phyloP scores from a whole-genome alignment of 2,329 filamentous ascomycete genomes.

The Aureobasidium sp. region DNA sequence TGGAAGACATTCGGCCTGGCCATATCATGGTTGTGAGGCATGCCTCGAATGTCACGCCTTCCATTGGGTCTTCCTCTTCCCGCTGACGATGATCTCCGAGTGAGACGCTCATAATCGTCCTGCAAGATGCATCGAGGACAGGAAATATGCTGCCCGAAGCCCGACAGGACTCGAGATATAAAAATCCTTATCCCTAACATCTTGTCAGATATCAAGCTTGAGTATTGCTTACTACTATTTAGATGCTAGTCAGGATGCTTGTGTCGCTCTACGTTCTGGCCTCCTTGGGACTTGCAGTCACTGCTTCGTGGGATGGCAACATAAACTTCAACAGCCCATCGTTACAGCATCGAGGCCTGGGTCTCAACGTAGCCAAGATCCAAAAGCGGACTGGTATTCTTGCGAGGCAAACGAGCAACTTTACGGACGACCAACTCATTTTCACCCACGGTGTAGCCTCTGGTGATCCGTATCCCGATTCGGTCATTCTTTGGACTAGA shows the following conservation, averaged over 20 bases:
- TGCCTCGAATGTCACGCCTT: too few species aligned
- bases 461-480: conserved; percentile 37
- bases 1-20: too few species aligned
- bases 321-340: neutral
- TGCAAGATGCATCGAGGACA: too few species aligned
- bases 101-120: too few species aligned
- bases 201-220: too few species aligned
- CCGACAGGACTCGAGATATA: too few species aligned
- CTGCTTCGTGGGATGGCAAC: conserved; percentile 1
- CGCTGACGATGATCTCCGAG: too few species aligned
- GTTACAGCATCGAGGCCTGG: neutral
- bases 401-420: conserved; percentile 21
- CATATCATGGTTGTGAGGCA: too few species aligned
- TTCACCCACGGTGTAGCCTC: conserved; percentile 55
- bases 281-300: neutral
- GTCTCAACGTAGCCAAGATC: neutral
- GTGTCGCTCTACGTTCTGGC: neutral
- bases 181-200: too few species aligned
- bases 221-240: too few species aligned
- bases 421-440: conserved; percentile 41
- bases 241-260: neutral
- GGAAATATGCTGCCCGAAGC: too few species aligned
- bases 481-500: conserved; percentile 35
- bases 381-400: neutral
- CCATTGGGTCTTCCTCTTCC: too few species aligned